Conservation (phyloP, 495 filamentous ascomycete genomes). For the Penicillium bialowiezense region DNA sequence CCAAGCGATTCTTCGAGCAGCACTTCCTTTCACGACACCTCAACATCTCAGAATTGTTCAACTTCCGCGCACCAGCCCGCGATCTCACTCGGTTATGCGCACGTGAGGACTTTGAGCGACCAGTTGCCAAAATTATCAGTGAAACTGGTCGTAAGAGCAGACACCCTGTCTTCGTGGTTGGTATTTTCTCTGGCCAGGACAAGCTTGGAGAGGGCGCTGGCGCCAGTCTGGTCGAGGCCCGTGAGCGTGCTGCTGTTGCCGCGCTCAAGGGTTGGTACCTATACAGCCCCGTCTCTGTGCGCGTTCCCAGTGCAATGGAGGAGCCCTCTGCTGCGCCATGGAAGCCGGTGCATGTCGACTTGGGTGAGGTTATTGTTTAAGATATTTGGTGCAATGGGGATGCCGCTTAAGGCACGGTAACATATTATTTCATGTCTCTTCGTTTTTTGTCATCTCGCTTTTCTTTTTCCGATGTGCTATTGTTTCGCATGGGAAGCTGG, state of each 20-base stretch:
- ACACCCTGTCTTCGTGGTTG: conserved; percentile 90
- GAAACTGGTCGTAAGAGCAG: conserved; percentile 83
- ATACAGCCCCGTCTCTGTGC: conserved; percentile 72
- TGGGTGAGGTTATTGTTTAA: conserved; percentile 83
- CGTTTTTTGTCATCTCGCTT: conserved; percentile 20
- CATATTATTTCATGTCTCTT: conserved; percentile 27
- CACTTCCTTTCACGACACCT: conserved; percentile 82
- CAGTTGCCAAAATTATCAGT: conserved; percentile 78
- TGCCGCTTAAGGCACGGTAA: conserved; percentile 17
- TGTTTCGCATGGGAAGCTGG: conserved; percentile 29
- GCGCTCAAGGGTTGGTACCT: conserved; percentile 94
- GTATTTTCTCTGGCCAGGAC: conserved; percentile 83
- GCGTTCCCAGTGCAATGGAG: conserved; percentile 80
- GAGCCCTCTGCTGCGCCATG: conserved; percentile 60
- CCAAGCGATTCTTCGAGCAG: conserved; percentile 74
- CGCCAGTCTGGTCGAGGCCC: conserved; percentile 69
- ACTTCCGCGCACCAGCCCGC: conserved; percentile 75
- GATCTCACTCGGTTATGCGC: conserved; percentile 78
- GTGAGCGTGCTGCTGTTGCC: conserved; percentile 72
- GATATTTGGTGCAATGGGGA: conserved; percentile 9
- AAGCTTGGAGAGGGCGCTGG: conserved; percentile 86
- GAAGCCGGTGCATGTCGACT: conserved; percentile 83
- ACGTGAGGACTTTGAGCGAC: conserved; percentile 83
- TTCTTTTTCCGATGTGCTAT: conserved; percentile 25
- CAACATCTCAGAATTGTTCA: conserved; percentile 71